Evolutionary conservation across 1,139 yeast species (phyloP).

Genomic region (Kurtzmaniella quercitrusa): DNA sequence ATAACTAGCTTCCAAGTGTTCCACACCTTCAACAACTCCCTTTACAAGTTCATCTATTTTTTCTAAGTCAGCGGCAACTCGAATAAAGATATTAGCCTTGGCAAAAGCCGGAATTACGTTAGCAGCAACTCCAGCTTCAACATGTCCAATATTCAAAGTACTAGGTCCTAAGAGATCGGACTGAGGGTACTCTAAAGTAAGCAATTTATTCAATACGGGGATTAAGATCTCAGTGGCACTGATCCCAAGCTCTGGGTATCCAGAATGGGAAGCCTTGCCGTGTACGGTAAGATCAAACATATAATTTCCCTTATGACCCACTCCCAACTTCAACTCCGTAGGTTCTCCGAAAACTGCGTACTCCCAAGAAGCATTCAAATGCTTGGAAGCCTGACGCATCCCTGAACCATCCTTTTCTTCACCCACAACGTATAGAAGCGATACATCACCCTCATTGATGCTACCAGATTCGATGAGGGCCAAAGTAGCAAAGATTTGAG

Average conservation of each 20-base stretch:
- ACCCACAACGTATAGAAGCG: constrained; percentile 61
- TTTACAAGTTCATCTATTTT: constrained; percentile 32
- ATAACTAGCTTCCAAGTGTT: constrained; percentile 18
- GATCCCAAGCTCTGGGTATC: constrained; percentile 66
- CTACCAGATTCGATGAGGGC: constrained; percentile 35
- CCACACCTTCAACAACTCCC: constrained; percentile 27
- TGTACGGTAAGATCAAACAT: constrained; percentile 37
- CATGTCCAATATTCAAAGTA: constrained; percentile 56
- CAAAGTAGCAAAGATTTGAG: constrained; percentile 52
- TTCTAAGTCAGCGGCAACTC: constrained; percentile 50
- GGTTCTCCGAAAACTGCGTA: constrained; percentile 72
- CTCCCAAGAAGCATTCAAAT: constrained; percentile 50
- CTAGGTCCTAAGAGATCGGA: constrained; percentile 56
- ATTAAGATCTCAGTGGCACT: constrained; percentile 58
- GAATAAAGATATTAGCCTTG: constrained; percentile 42
- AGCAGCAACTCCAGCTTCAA: constrained; percentile 57
- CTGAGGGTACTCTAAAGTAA: constrained; percentile 39
- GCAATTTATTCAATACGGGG: constrained; percentile 38
- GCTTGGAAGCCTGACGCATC: constrained; percentile 41
- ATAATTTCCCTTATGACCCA: constrained; percentile 64
- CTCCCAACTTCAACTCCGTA: constrained; percentile 63
- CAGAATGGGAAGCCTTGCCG: constrained; percentile 66
- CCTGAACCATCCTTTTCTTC: constrained; percentile 67
- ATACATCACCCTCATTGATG: constrained; percentile 51
- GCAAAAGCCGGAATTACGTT: constrained; percentile 66